Evolutionary conservation across 139 green algal species (phyloP), one percentile per base, ranked within the genome.

Genomic region (Astrephomene gubernaculifera): DNA sequence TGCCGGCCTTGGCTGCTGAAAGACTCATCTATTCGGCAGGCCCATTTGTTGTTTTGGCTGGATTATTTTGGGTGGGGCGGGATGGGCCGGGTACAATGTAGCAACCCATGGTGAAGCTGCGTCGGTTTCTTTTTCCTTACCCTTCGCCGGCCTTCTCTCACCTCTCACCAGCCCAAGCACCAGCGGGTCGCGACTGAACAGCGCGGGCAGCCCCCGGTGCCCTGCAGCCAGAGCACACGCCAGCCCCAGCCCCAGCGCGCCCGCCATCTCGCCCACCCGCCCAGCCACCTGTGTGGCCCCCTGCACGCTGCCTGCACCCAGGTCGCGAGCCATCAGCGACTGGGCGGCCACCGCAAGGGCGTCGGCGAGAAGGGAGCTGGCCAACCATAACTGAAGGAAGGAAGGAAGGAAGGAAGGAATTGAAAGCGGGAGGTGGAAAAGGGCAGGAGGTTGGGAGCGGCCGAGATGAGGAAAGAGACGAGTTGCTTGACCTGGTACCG

Each of bases 341-440:
- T 98, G 95, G 1, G 93, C 93, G 0, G 95, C 95, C 8, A 98
- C 93, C 24, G 95, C 95, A 49, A 98, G 88, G 39, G 88, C 86
- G 84, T 98, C 95, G 4, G 94, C 90, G 49, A 96, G 82, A 70
- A 98, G 86, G 35, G 81, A 92, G 54, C 85, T 90, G 2, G 93
- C 93, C 61, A 97, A 86, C 94, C 94, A 98, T 53, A 97, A 27
- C 88, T 96, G 92, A 31, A 9, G 38, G 14, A 22, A 4, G 38
- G 36, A 21, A 4, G 22, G 24, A 17, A 5, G 38, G 14, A 22
- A 21, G 38, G 36, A 21, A 4, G 22, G n/a, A n/a, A n/a, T n/a
- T n/a, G n/a, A n/a, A n/a, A n/a, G n/a, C n/a, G n/a, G n/a, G n/a
- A n/a, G n/a, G n/a, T n/a, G n/a, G 67, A 21, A 53, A 38, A 25